Conservation (phyloP, 441 rosid genomes). For the Erodium trifolium region DNA sequence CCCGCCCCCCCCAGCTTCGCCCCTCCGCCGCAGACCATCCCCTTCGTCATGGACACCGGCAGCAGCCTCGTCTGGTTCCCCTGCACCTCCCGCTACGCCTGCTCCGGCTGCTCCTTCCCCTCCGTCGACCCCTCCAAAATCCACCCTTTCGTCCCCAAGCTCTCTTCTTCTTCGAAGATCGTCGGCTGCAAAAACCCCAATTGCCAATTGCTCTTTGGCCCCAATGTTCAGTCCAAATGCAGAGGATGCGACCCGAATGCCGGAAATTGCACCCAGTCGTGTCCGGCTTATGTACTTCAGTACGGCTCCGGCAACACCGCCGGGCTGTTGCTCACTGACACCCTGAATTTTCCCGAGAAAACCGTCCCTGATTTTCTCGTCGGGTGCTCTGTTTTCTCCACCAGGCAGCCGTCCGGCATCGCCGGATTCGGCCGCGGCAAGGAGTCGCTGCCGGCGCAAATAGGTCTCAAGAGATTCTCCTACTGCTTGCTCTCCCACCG, state of each 20-base stretch:
- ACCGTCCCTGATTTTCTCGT: conserved; percentile 45
- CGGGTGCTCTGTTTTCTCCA: conserved; percentile 67
- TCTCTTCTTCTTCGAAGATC: conserved; percentile 45
- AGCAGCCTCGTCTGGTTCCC: too few relatives aligned
- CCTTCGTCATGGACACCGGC: too few relatives aligned
- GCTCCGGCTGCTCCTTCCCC: conserved; percentile 48
- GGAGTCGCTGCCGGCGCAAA: conserved; percentile 59
- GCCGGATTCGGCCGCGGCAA: conserved; percentile 71
- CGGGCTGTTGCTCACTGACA: conserved; percentile 53
- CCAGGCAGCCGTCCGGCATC: conserved; percentile 69
- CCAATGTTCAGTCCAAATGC: conserved; percentile 38
- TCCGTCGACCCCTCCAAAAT: conserved; percentile 36
- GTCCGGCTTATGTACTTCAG: conserved; percentile 63
- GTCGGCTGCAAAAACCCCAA: conserved; percentile 66
- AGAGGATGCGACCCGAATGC: conserved; percentile 22
- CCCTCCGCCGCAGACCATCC: too few relatives aligned
- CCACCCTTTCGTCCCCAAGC: conserved; percentile 38
- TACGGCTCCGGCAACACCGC: conserved; percentile 70
- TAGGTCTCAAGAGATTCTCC: conserved; percentile 57
- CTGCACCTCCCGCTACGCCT: conserved; percentile 38
- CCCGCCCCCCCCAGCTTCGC: too few relatives aligned
- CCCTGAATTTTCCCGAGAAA: conserved; percentile 35
- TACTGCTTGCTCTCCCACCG: conserved; percentile 57
- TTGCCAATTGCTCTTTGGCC: conserved; percentile 48
- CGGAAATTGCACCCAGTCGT: conserved; percentile 45